Evolutionary conservation across 495 filamentous ascomycete species (phyloP).

Genomic region (Hypoxylon fuscum): DNA sequence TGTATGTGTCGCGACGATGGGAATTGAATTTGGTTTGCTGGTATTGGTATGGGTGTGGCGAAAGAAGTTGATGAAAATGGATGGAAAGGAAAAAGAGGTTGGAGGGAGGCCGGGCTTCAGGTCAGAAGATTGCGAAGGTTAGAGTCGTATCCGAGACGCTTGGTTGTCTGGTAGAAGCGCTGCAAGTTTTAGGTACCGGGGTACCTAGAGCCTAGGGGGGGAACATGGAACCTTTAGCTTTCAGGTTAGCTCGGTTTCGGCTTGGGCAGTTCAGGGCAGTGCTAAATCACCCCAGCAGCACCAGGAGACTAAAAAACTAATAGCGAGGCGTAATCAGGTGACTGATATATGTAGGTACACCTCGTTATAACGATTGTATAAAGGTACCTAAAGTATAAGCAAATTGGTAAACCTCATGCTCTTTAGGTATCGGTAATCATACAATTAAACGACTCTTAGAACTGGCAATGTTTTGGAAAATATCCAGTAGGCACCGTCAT

Average conservation of each 20-base stretch:
- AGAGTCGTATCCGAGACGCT: conserved; percentile 41
- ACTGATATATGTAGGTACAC: background rate
- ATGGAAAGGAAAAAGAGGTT: conserved; percentile 30
- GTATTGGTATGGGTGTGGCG: conserved; percentile 35
- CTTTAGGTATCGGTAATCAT: no score
- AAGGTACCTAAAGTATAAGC: no score
- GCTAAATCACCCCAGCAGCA: conserved; percentile 6
- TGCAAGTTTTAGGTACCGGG: conserved; percentile 17
- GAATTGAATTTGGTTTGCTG: conserved; percentile 14
- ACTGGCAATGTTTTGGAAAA: no score
- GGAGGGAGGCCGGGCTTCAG: conserved; percentile 37
- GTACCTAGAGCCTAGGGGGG: conserved; percentile 4
- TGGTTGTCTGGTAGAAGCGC: conserved; percentile 28
- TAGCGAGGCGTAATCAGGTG: conserved; percentile 2
- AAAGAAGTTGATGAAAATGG: conserved; percentile 13
- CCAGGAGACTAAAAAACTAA: background rate
- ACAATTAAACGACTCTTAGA: no score
- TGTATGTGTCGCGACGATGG: conserved; percentile 24
- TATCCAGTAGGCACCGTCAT: no score
- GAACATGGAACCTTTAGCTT: background rate
- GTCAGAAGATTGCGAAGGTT: conserved; percentile 36
- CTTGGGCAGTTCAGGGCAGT: conserved; percentile 6
- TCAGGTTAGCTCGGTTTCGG: no score
- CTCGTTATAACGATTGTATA: no score
- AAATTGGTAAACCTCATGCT: no score